phyloP scores from a whole-genome alignment of 768 basidiomycete species.

The Amanita inopinata region DNA sequence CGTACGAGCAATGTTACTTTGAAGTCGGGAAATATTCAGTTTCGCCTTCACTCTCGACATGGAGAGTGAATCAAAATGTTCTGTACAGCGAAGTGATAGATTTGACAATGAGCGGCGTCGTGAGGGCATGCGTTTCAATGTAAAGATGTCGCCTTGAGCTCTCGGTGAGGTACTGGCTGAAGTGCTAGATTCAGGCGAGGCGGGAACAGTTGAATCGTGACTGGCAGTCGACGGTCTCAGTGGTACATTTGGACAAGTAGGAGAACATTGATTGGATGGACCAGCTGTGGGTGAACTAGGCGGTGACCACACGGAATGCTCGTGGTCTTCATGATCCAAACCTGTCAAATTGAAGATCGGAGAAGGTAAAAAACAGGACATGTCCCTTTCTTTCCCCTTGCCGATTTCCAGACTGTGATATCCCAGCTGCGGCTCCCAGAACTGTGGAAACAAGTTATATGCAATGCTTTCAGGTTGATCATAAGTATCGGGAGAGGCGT shows the following conservation, averaged over 20 bases:
- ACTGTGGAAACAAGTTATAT: constrained; percentile 9
- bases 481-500: background rate
- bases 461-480: background rate
- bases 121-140: constrained; percentile 26
- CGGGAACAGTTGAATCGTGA: constrained; percentile 9
- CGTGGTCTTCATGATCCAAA: constrained; percentile 33
- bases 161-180: constrained; percentile 14
- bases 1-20: constrained; percentile 47
- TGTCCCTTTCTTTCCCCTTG: constrained; percentile 56
- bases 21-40: constrained; percentile 24
- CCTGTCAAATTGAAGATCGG: constrained; percentile 49
- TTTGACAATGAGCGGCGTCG: constrained; percentile 51
- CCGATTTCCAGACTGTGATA: constrained; percentile 13
- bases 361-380: constrained; percentile 56
- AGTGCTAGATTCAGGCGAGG: constrained; percentile 9
- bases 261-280: constrained; percentile 23
- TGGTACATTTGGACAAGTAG: constrained; percentile 14
- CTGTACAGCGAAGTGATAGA: constrained; percentile 35
- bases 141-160: constrained; percentile 14
- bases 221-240: constrained; percentile 8
- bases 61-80: constrained; percentile 33
- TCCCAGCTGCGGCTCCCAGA: constrained; percentile 10
- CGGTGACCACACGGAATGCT: constrained; percentile 26
- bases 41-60: constrained; percentile 39
- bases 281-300: constrained; percentile 23